Evolutionary conservation across 2,329 filamentous ascomycete species (phyloP).

Genomic region (Colletotrichum camelliae): DNA sequence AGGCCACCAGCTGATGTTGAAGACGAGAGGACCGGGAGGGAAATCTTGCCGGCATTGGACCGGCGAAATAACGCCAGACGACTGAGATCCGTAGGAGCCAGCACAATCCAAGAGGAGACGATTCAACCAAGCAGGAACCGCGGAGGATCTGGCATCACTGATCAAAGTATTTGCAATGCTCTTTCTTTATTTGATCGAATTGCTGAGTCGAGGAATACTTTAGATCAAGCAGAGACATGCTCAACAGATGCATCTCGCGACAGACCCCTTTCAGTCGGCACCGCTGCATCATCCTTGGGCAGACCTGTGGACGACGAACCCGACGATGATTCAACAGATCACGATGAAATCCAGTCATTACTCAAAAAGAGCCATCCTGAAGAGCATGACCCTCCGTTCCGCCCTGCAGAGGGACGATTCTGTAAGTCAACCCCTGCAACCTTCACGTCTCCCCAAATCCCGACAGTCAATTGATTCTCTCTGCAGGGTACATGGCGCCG

Average conservation of each 20-base stretch:
- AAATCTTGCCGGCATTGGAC: background rate
- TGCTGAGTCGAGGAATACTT: background rate
- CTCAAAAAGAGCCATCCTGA: background rate
- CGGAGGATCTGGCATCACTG: background rate
- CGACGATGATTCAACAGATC: background rate
- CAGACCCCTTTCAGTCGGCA: background rate
- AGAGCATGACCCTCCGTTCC: background rate
- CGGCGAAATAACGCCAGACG: background rate
- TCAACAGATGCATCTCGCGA: background rate
- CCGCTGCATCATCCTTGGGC: background rate
- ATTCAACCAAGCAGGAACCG: background rate
- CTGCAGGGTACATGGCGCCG: background rate
- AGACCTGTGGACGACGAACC: background rate
- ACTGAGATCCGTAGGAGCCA: background rate
- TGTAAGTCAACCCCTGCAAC: background rate
- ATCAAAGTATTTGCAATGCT: background rate
- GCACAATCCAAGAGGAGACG: background rate
- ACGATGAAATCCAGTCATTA: background rate
- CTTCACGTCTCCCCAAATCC: background rate
- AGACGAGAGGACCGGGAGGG: background rate
- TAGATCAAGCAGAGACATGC: background rate
- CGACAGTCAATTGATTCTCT: background rate
- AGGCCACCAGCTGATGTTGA: background rate
- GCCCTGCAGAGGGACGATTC: background rate
- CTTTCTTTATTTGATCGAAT: background rate